phyloP scores from a whole-genome alignment of 176 grass and related monocot species.

The Lolium perenne region DNA sequence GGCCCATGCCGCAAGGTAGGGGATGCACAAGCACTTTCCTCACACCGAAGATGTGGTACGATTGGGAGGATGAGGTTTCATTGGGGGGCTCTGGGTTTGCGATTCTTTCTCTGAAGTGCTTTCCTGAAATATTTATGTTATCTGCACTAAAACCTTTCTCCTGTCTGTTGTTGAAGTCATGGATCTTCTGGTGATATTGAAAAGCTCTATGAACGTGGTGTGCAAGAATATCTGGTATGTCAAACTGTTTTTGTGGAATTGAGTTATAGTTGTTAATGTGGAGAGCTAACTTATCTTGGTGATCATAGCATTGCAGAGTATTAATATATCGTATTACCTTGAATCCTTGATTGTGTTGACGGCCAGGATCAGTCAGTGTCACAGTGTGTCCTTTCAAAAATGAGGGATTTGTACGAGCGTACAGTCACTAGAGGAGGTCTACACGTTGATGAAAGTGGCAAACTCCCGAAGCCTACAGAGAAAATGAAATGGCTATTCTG shows the following conservation, averaged over 20 bases:
- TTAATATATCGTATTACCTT: conserved; percentile 80
- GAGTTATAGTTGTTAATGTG: not conserved
- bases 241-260: conserved; percentile 12
- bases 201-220: conserved; percentile 71
- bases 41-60: conserved; percentile 72
- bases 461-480: too few species aligned
- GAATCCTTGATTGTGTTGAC: conserved; percentile 72
- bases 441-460: too few species aligned
- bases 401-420: conserved; percentile 76
- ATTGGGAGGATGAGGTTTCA: conserved; percentile 79
- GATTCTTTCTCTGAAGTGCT: not conserved
- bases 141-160: not conserved
- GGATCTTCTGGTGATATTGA: conserved; percentile 64
- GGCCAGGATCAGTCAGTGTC: conserved; percentile 70
- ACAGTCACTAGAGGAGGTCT: too few species aligned
- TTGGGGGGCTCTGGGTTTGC: conserved; percentile 56
- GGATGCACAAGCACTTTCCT: conserved; percentile 69
- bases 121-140: not conserved
- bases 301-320: conserved; percentile 50
- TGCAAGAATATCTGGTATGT: conserved; percentile 91
- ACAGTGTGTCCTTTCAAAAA: conserved; percentile 64
- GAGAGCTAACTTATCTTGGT: conserved; percentile 12
- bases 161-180: conserved; percentile 42
- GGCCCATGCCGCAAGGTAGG: conserved; percentile 62
- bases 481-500: too few species aligned